Conservation (phyloP, 495 filamentous ascomycete species). For the Amphirosellinia nigrospora region DNA sequence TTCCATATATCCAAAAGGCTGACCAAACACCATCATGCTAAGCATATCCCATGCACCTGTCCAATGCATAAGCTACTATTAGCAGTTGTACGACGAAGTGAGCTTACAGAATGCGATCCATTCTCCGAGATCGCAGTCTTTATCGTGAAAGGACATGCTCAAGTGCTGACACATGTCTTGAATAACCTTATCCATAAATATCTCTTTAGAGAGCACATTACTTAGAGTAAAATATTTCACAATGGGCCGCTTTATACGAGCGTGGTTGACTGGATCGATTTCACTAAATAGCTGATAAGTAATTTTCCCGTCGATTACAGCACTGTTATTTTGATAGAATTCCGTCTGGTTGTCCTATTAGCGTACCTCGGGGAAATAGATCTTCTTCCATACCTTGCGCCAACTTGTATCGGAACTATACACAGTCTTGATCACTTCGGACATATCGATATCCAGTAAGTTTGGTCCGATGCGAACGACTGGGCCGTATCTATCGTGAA, state of each 20-base stretch:
- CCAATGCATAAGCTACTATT: neutral
- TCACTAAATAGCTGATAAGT: slow-evolving; percentile 48
- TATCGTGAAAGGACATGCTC: neutral
- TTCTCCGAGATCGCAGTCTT: slow-evolving; percentile 30
- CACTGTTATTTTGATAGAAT: slow-evolving; percentile 43
- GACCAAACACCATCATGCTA: neutral
- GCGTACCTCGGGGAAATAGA: neutral
- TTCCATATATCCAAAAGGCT: neutral
- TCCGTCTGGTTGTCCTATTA: slow-evolving; percentile 37
- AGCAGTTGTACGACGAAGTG: neutral
- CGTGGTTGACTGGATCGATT: slow-evolving; percentile 37
- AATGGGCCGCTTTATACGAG: slow-evolving; percentile 41
- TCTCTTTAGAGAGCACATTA: slow-evolving; percentile 1
- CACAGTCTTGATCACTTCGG: slow-evolving; percentile 35
- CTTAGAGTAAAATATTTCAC: slow-evolving; percentile 39
- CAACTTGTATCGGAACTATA: slow-evolving; percentile 29
- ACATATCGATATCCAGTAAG: slow-evolving; percentile 45
- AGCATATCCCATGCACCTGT: neutral
- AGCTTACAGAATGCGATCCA: slow-evolving; percentile 36
- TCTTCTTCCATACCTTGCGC: neutral
- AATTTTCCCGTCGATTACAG: slow-evolving; percentile 40
- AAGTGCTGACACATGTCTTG: slow-evolving; percentile 33
- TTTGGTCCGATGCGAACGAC: slow-evolving; percentile 48
- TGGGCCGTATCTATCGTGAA: slow-evolving; percentile 48
- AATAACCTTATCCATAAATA: slow-evolving; percentile 21